Evolutionary conservation across 2,329 filamentous ascomycete species (phyloP), one percentile per base, ranked within the genome.

Genomic region (Cadophora sp.): DNA sequence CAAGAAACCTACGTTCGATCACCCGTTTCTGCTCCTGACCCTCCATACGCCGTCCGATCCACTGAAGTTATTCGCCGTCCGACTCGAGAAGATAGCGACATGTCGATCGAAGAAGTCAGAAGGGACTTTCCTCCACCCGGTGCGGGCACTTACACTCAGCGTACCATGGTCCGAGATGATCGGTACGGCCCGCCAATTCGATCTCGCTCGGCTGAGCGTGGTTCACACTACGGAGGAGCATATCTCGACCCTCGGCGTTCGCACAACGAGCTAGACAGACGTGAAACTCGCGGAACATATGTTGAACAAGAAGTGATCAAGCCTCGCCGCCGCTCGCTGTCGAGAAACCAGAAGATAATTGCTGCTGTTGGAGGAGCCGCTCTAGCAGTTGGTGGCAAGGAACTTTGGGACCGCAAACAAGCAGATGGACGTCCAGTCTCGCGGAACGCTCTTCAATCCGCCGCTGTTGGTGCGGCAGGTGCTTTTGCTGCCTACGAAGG

Each of bases 91-190:
- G 91, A 93, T 76, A 94, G 91, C 79, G 89, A 90, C 56, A 82
- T 91, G 29, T 90, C 90, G 2, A 81, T 97, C 77, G 94, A 97
- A 81, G 92, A 97, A 80, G 89, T 97, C 69, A 88, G 89, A 72
- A 89, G 93, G 73, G 92, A 97, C 74, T 97, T 97, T 76, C 92
- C 92, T 37, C 92, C 93, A 7, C 89, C 76, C 16, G 70, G 67
- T 11, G 68, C 70, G 31, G 73, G 65, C 46, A 72, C 66, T 60
- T 76, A 76, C 65, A 69, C 70, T 55, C 72, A 72, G 64, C 69
- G 74, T 37, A 68, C 71, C 50, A 67, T 74, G 67, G 71, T 69
- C 67, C 72, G 75, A 69, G 73, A 75, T 60, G 73, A 77, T 68
- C 74, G 76, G 69, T 79, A 77, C 72, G 76, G 74, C 70, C 65